Base-by-base conservation (phyloP, 768 basidiomycete genomes). In the Austroboletus festivus region DNA sequence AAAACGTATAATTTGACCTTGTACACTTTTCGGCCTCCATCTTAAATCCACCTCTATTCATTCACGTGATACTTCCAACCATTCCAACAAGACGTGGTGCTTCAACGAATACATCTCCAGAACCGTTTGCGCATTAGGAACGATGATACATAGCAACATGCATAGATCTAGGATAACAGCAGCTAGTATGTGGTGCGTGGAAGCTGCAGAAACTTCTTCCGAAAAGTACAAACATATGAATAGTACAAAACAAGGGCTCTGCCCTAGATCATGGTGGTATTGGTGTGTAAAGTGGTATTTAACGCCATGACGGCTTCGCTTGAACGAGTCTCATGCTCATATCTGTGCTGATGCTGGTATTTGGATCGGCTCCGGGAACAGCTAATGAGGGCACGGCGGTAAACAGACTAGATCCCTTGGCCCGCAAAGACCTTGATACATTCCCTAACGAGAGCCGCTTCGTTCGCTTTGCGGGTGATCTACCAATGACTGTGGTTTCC, bases 1-100 rank as follows among this genome's bases (percentile, higher is more conserved):
- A 42, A 90, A 88, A 67, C 82, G 92, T 67, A 86, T 91, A 57
- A 86, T 92, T 69, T 89, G 79, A 72, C 44, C 45, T 30, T 60
- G 44, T 53, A 42, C 33, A 30, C 35, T 26, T 28, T 24, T 46
- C 35, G 21, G 5, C 8, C 33, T 37, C 28, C 18, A 3, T 38
- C 12, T 28, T 28, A 42, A 46, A n/a, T 48, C 4, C 44, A 50
- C 35, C 19, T 23, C 26, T 28, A 28, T 37, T 37, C 18, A 22
- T 45, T 15, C 28, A n/a, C 24, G 19, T 41, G 34, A 30, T 3
- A 20, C 38, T 34, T 23, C 23, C 38, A 42, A 38, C 37, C n/a
- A 12, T 33, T 37, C 4, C 24, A 38, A 26, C 40, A 15, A 19
- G 41, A 4, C 15, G 18, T 41, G 8, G 20, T 22, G 16, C 16